A percentile compares a stretch with the other conserved stretches of the same genome.
These are phyloP conservation scores for Rasamsonia emersonii DNA, from an alignment of 2,329 filamentous ascomycete genomes.

Conservation along the genomic window DNA sequence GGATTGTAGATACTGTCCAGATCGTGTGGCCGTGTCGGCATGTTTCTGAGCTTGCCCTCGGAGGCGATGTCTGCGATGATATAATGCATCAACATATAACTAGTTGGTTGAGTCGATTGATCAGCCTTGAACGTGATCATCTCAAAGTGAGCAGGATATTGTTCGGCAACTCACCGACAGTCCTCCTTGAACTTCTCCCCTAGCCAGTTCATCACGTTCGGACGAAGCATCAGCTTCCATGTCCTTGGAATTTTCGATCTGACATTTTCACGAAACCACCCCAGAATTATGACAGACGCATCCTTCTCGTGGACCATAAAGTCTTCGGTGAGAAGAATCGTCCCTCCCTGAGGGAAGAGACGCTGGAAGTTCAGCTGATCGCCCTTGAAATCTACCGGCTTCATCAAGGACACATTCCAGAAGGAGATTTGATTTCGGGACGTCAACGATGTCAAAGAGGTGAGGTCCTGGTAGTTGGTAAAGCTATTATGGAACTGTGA, in stretches of 20 bases:
- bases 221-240: conserved; percentile 32
- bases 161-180: conserved; percentile 6
- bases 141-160: no score
- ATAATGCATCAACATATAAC: conserved; percentile 19
- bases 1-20: conserved; percentile 18
- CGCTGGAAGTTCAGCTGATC: conserved; percentile 20
- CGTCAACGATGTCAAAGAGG: conserved; percentile 16
- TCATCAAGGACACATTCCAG: conserved; percentile 25
- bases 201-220: conserved; percentile 28
- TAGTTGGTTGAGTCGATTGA: conserved; percentile 4
- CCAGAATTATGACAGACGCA: conserved; percentile 23
- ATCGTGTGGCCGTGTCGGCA: conserved; percentile 7
- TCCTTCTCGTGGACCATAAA: conserved; percentile 23
- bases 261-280: conserved; percentile 24
- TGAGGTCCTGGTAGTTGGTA: conserved; percentile 19
- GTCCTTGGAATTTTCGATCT: conserved; percentile 17
- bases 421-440: conserved; percentile 18
- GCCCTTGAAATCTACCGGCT: conserved; percentile 17
- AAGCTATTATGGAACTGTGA: conserved; percentile 30
- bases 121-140: not conserved
- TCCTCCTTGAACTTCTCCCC: conserved; percentile 14
- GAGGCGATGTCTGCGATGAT: conserved; percentile 20
- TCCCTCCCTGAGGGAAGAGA: conserved; percentile 29
- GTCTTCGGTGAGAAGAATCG: conserved; percentile 35
- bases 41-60: conserved; percentile 6